A percentile compares a stretch with the other conserved stretches of the same genome.
phyloP scores from a whole-genome alignment of 352 stramenopile genomes.

The Phytophthora brassicae region DNA sequence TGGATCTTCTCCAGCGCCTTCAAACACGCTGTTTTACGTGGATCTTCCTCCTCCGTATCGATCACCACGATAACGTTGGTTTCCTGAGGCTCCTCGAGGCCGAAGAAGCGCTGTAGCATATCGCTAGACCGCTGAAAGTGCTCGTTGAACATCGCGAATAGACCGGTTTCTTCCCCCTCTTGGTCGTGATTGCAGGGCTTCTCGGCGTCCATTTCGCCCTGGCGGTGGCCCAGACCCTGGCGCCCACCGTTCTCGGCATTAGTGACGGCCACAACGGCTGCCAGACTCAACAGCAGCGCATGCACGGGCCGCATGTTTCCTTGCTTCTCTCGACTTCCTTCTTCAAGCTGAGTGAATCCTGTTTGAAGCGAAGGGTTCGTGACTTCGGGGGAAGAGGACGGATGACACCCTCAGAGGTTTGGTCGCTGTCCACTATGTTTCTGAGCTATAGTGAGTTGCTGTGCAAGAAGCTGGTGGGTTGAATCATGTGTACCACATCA shows the following conservation, averaged over 20 bases:
- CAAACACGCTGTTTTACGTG: constrained; percentile 6
- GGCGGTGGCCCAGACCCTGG: constrained; percentile 1
- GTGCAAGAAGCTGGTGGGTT: no score
- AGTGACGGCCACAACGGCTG: constrained; percentile 17
- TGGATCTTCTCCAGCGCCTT: constrained; percentile 34
- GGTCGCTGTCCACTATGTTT: no score
- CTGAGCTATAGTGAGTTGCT: background rate
- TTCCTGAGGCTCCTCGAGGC: constrained; percentile 12
- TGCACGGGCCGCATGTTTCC: constrained; percentile 19
- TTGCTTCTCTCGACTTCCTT: constrained; percentile 16
- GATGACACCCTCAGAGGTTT: no score
- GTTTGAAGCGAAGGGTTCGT: constrained; percentile 29
- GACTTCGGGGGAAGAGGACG: constrained; percentile 15
- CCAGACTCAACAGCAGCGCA: constrained; percentile 30
- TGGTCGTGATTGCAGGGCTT: constrained; percentile 15
- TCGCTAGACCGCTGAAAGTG: constrained; percentile 43
- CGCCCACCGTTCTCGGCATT: constrained; percentile 18
- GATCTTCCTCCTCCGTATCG: constrained; percentile 27
- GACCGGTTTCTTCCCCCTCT: constrained; percentile 9
- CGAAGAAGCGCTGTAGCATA: constrained; percentile 44
- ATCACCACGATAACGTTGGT: constrained; percentile 36
- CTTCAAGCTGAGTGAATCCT: constrained; percentile 37
- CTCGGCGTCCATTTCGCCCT: constrained; percentile 7
- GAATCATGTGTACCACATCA: background rate
- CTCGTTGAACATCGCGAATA: constrained; percentile 37